A percentile compares a stretch with the other conserved stretches of the same genome.
These are phyloP conservation scores for Penstemon eatonii DNA, from an alignment of 257 asterid species.

Conservation along the genomic window DNA sequence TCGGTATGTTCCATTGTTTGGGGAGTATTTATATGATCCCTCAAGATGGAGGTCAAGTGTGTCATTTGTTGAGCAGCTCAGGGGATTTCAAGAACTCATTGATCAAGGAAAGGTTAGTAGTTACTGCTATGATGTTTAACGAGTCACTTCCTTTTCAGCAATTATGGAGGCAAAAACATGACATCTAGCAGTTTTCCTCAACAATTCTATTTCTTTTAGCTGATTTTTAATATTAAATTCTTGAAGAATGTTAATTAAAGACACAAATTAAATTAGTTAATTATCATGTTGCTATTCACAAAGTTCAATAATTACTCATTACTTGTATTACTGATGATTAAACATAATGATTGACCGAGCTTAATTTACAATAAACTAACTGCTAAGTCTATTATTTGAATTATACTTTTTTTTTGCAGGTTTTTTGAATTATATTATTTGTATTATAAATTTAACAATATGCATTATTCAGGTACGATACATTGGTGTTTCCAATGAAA, in stretches of 20 bases:
- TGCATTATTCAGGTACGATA: slow-evolving; percentile 64
- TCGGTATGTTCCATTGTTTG: slow-evolving; percentile 75
- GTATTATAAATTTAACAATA: slow-evolving; percentile 9
- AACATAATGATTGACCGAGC: slow-evolving; percentile 9
- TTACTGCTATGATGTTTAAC: slow-evolving; percentile 1
- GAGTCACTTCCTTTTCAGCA: slow-evolving; percentile 17
- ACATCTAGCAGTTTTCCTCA: not conserved
- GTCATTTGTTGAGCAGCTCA: slow-evolving; percentile 72
- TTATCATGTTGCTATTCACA: not conserved
- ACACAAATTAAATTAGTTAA: not conserved
- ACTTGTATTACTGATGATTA: not conserved
- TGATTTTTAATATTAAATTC: not conserved
- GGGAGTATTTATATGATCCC: slow-evolving; percentile 64
- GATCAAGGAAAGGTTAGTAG: slow-evolving; percentile 73
- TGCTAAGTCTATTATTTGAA: too few species aligned
- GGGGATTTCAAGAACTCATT: slow-evolving; percentile 74
- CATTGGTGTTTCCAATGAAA: slow-evolving; percentile 90
- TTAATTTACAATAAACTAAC: not conserved
- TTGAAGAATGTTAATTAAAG: not conserved
- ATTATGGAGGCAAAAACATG: too few species aligned
- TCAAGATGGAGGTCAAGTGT: slow-evolving; percentile 79
- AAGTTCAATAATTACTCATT: not conserved
- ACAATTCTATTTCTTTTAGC: not conserved
- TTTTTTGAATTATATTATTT: not conserved
- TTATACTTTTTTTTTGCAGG: too few species aligned